Percentiles rank a stretch among this genome's conserved stretches.
phyloP scores from a whole-genome alignment of 2,329 filamentous ascomycete species.

The Sporothrix euskadiensis region DNA sequence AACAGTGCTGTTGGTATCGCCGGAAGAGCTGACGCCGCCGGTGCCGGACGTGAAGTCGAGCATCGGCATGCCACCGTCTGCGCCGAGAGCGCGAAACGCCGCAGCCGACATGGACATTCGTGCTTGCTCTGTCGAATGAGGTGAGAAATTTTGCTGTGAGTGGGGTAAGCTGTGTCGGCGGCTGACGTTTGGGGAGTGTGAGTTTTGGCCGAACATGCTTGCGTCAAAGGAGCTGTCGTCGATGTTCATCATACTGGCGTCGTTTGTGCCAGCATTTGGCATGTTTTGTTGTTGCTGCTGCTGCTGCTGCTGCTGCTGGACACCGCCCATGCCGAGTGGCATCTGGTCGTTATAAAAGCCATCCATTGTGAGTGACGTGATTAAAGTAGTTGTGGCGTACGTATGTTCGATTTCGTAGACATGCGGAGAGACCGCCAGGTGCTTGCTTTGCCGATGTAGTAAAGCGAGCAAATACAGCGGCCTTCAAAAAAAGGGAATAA shows the following conservation, averaged over 20 bases:
- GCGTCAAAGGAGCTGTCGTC: constrained; percentile 4
- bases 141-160: neutral
- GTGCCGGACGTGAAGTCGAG: constrained; percentile 14
- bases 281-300: constrained; percentile 8
- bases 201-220: neutral
- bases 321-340: constrained; percentile 18
- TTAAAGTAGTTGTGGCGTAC: neutral
- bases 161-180: constrained; percentile 19
- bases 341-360: constrained; percentile 24
- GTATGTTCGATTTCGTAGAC: neutral
- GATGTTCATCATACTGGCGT: neutral
- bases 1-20: constrained; percentile 16
- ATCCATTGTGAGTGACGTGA: constrained; percentile 19
- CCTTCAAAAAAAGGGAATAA: neutral
- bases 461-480: too few relatives aligned
- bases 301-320: constrained; percentile 25
- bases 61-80: constrained; percentile 21
- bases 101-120: constrained; percentile 24
- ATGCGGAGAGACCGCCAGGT: neutral
- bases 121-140: neutral
- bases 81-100: constrained; percentile 5
- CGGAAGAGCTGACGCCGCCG: neutral
- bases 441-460: neutral
- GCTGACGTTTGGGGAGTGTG: neutral
- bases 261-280: neutral